These are phyloP conservation scores for Mimosa bimucronata DNA, from an alignment of 306 rosid species.

Conservation along the genomic window DNA sequence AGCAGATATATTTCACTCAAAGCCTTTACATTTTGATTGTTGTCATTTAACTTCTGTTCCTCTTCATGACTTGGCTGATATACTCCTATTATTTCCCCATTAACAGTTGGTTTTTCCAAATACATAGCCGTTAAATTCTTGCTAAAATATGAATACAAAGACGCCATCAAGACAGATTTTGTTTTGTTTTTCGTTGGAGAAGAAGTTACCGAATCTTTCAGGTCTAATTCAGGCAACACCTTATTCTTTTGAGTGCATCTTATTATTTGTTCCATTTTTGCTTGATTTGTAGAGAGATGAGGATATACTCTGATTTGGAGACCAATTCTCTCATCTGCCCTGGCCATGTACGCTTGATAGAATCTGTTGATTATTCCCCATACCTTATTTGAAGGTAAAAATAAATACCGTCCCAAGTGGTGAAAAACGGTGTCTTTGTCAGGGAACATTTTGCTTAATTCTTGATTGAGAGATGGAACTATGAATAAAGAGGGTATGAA, in stretches of 20 bases:
- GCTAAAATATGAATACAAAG: background rate
- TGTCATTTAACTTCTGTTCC: background rate
- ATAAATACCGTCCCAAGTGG: conserved; percentile 32
- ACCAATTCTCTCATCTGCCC: conserved; percentile 35
- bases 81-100: background rate
- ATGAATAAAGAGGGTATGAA: too few relatives aligned
- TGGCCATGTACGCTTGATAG: conserved; percentile 50
- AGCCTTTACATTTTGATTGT: background rate
- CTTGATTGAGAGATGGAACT: too few relatives aligned
- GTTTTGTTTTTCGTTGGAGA: too few relatives aligned
- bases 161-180: too few relatives aligned
- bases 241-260: background rate
- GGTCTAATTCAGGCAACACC: background rate
- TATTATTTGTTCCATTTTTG: background rate
- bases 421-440: too few relatives aligned
- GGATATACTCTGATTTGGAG: background rate
- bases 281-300: background rate
- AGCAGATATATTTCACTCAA: background rate
- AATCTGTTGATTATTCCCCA: conserved; percentile 54
- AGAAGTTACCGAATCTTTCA: background rate
- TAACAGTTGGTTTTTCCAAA: background rate
- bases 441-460: too few relatives aligned
- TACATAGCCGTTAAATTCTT: background rate
- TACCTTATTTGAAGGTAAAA: conserved; percentile 49
- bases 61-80: background rate